These are phyloP conservation scores for Bipolaris sorokiniana DNA, from an alignment of 2,329 filamentous ascomycete species.

Conservation along the genomic window DNA sequence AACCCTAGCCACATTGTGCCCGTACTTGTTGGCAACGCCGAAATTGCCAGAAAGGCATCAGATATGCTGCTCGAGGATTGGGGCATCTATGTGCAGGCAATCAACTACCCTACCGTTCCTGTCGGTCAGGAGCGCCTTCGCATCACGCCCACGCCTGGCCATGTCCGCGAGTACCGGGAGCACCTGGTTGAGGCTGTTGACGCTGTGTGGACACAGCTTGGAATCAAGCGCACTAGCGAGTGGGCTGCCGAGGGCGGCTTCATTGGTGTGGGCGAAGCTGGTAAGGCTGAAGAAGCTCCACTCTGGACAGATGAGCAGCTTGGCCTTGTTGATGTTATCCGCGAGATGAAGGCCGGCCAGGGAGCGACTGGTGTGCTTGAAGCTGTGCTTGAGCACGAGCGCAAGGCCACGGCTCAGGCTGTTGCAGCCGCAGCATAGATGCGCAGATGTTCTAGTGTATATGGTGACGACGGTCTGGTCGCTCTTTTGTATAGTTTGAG, in stretches of 20 bases:
- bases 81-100: slow-evolving; percentile 95
- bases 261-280: slow-evolving; percentile 84
- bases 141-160: slow-evolving; percentile 94
- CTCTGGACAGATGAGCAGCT: slow-evolving; percentile 94
- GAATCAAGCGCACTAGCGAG: slow-evolving; percentile 89
- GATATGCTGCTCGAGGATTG: slow-evolving; percentile 90
- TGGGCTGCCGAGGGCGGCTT: slow-evolving; percentile 93
- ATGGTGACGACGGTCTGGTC: slow-evolving; percentile 31
- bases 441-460: neutral
- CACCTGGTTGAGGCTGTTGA: slow-evolving; percentile 85
- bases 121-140: slow-evolving; percentile 96
- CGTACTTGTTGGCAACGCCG: slow-evolving; percentile 90
- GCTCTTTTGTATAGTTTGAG: slow-evolving; percentile 38
- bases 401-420: slow-evolving; percentile 50
- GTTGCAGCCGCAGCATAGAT: slow-evolving; percentile 52
- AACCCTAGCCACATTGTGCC: slow-evolving; percentile 98
- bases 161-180: slow-evolving; percentile 82
- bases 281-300: slow-evolving; percentile 65
- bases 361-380: slow-evolving; percentile 56
- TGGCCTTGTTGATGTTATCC: slow-evolving; percentile 64
- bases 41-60: slow-evolving; percentile 87
- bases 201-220: slow-evolving; percentile 84
- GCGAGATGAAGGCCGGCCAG: slow-evolving; percentile 61
- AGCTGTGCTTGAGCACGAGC: slow-evolving; percentile 56
- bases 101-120: slow-evolving; percentile 98